Evolutionary conservation across 2,329 filamentous ascomycete genomes (phyloP), one percentile per base, ranked within the genome.

Genomic region (Fusarium sp.): DNA sequence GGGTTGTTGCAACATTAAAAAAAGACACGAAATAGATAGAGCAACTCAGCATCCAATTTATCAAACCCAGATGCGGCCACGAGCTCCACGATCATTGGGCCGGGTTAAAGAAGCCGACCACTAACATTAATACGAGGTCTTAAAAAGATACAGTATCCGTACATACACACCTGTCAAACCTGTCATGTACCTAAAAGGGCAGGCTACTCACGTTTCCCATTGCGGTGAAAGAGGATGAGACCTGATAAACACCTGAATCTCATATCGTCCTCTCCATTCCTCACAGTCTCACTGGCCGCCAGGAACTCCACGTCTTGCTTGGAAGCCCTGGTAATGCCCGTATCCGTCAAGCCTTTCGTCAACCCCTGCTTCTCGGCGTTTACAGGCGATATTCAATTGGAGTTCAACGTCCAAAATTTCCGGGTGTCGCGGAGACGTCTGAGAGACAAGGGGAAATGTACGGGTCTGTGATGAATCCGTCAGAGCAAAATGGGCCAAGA

Each of bases 321-420:
- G 48, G 51, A 42, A 27, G 48, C 23, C 37, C n/a, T 59, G 25
- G 41, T 37, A 25, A n/a, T 49, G 23, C 42, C 63, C 59, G 56
- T 69, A 74, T 73, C 59, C 48, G 66, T 73, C 63, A 46, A 39
- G 54, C 41, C 59, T 66, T 46, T 56, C 39, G 21, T 19, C 31
- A 29, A 55, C 60, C 66, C 64, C 71, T 73, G 63, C 54, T 65
- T 63, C 63, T 70, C 49, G 67, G 71, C 71, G 71, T 73, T 59
- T 74, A 69, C 61, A 65, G 31, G 46, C 37, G 56, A 59, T 60
- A 49, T 45, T 62, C 63, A 23, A 72, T 73, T 73, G 68, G 71
- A 51, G 62, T 60, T 31, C 27, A 46, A 44, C 31, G 25, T 33
- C 41, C 29, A 45, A 38, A 45, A 60, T 12, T 58, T 63, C 51